Evolutionary conservation across 257 asterid species (phyloP).

Genomic region (Prunella vulgaris): DNA sequence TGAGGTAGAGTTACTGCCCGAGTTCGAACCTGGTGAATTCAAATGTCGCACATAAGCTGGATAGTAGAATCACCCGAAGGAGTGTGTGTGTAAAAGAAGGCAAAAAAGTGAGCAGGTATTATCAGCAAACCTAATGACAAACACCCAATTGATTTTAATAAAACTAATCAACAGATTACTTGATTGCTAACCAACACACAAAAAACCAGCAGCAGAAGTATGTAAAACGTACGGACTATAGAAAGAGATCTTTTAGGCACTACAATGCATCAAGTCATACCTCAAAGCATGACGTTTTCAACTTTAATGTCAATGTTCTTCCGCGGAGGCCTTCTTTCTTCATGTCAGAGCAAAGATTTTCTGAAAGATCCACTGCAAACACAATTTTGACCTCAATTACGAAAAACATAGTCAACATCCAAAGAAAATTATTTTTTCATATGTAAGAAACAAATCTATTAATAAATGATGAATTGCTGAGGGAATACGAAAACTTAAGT

Average conservation of each 20-base stretch:
- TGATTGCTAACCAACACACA: not conserved
- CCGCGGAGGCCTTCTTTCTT: constrained; percentile 72
- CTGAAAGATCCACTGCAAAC: constrained; percentile 76
- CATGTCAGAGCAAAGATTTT: constrained; percentile 80
- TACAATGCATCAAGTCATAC: constrained; percentile 30
- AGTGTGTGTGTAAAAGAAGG: not conserved
- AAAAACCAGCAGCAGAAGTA: not conserved
- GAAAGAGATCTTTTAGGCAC: not conserved
- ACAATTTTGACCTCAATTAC: not conserved
- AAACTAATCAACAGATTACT: not conserved
- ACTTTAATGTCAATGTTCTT: constrained; percentile 79
- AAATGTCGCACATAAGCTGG: constrained; percentile 17
- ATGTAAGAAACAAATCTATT: not conserved
- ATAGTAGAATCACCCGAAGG: not conserved
- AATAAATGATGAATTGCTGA: not conserved
- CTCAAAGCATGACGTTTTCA: constrained; percentile 90
- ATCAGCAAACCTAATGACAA: not conserved
- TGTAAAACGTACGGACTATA: constrained; percentile 4
- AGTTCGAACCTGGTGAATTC: constrained; percentile 66
- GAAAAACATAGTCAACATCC: constrained; percentile 1
- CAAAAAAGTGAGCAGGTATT: not conserved
- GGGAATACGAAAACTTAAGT: not conserved
- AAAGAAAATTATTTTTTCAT: not conserved
- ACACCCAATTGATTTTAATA: not conserved
- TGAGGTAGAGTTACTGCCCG: constrained; percentile 78